Base-by-base conservation (phyloP, 1,284 basidiomycete species). In the Pseudozyma thailandica region DNA sequence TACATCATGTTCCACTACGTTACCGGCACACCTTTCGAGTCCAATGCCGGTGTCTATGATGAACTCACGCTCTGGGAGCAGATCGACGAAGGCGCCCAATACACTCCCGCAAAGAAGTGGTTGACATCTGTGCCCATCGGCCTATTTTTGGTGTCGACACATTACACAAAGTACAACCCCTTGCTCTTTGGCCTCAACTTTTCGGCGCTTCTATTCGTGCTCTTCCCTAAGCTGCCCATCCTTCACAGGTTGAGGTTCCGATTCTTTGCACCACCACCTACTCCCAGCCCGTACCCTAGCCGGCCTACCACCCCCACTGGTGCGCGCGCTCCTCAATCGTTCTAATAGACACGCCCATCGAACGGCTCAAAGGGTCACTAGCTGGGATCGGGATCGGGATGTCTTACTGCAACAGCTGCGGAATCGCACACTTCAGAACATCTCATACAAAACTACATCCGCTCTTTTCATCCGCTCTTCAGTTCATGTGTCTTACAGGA, bases 1-100 rank as follows among this genome's bases (percentile, higher is more conserved):
- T 98, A 95, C 85, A 86, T 98, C 72, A 96, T 99, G 92, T 99
- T 99, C 85, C 95, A 99, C 84, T 93, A 92, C 86, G 93, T 96
- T 54, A 97, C 93, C 12, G 95, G 95, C 46, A 93, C 96, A 30
- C 95, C 96, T 3, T 98, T 98, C 83, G 91, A 95, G 62, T 51
- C 80, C 87, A 93, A 83, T 73, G 90, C 90, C 13, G 96, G 96
- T 39, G 95, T 92, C 6, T 98, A 96, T 85, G 95, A 98, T 83
- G 92, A 97, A 75, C 87, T 98, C 46, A 98, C 96, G 0, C 86
- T 99, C 25, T 99, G 95, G 95, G 95, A 99, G 83, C 95, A 99
- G 87, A 99, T 99, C 63, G 95, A 99, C 84, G 91, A 93, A 62
- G 95, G 95, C 37, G 95, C 94, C 0, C 95, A 98, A 80, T 96